phyloP scores from a whole-genome alignment of 306 rosid genomes.

The Geum urbanum region DNA sequence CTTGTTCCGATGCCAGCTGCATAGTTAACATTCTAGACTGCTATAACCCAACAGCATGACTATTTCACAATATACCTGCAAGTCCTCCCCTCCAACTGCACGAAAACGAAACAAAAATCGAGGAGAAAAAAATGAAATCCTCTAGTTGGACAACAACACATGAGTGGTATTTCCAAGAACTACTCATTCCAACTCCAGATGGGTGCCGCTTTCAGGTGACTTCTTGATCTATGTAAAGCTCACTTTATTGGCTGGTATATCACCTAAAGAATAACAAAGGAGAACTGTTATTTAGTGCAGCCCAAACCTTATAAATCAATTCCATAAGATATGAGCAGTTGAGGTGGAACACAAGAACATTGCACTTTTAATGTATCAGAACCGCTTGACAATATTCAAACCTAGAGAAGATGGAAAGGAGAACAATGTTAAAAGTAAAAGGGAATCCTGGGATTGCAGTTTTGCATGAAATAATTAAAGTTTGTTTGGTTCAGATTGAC shows the following conservation, averaged over 20 bases:
- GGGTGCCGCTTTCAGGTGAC: not conserved
- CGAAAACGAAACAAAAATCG: not conserved
- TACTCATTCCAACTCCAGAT: not conserved
- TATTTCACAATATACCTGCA: not conserved
- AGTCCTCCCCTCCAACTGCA: not conserved
- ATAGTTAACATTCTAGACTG: not conserved
- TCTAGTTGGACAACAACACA: not conserved
- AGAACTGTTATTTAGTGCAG: not conserved
- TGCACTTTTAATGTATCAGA: not conserved
- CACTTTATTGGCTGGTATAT: constrained; percentile 7
- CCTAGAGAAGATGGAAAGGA: not conserved
- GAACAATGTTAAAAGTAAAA: not conserved
- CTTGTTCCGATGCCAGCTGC: not conserved
- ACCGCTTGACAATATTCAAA: not conserved
- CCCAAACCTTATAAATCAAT: too few relatives aligned
- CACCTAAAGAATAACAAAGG: constrained; percentile 17
- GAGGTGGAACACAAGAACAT: not conserved
- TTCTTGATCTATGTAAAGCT: constrained; percentile 14
- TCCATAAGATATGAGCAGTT: not conserved
- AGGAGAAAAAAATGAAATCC: not conserved
- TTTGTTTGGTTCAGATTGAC: constrained; percentile 16
- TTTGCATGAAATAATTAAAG: constrained; percentile 6
- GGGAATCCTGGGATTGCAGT: constrained; percentile 1
- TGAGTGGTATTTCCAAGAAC: not conserved
- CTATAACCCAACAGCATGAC: not conserved